Base-by-base conservation (phyloP, 2,329 filamentous ascomycete genomes). In the Colletotrichum sp. region DNA sequence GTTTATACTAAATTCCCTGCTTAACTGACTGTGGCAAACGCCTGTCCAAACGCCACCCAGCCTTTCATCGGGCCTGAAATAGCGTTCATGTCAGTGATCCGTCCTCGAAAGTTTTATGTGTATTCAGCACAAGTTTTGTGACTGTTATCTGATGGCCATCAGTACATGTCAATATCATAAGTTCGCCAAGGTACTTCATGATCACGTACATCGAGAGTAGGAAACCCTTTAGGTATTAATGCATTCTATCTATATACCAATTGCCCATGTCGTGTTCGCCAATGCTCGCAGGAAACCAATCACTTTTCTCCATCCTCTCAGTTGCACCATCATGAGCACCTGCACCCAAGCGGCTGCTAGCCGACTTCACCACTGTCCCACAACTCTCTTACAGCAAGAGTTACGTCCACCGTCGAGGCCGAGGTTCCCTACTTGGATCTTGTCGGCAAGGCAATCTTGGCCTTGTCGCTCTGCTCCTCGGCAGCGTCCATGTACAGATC, bases 401-500 rank as follows among this genome's bases (percentile, higher is more conserved):
- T 1, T 1, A 39, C 34, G 3, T 66, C 52, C 32, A 9, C 30
- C 52, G 24, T 68, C 22, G 30, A 55, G 13, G 10, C 57, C 60
- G 30, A 39, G 13, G 24, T 55, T 70, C 28, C 59, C 30, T 73
- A 75, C 71, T 76, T 76, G 72, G 68, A 81, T 63, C 80, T 79
- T 68, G 80, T 68, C 15, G 81, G 81, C 73, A 83, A 72, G 13
- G 75, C 75, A 32, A 78, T 72, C 52, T 71, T 75, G 28, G 72
- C 30, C 78, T 68, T 72, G 64, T 80, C 80, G 15, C 79, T 83
- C 79, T 90, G 88, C 79, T 88, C 88, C 78, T 90, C 90, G 30
- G 90, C 89, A 22, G 95, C 96, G 84, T 99, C 97, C 89, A 98
- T 96, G 87, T 98, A 99, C 78, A 99, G 86, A 86, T 99, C 97